Base-by-base conservation (phyloP, 305 asterid species). In the Fraxinus sp. region DNA sequence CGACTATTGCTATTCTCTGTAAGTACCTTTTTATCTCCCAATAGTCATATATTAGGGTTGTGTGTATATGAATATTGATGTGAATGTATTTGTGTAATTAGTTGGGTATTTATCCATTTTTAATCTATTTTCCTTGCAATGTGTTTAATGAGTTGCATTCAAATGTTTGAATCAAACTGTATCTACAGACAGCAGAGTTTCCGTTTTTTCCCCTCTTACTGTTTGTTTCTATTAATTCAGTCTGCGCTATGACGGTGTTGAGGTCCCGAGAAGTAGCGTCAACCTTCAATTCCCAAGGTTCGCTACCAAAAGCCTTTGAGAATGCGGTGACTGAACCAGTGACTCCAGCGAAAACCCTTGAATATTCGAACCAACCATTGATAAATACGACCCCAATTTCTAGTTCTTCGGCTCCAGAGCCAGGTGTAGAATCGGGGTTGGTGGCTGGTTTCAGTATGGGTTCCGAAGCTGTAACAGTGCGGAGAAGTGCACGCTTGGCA, bases 401-500 rank as follows among this genome's bases (percentile, higher is more conserved):
- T 49, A 75, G 79, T 79, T 80, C 89, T 14, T 18, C 75, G 79
- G 76, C 80, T 80, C 79, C 74, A n/a, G 73, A 82, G 14, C 35
- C 71, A 20, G 71, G 78, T 33, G 33, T 80, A 16, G 92, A 88
- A 59, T 81, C 57, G 18, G 85, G 64, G 82, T 72, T 64, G 14
- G 82, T 55, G 72, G 37, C n/a, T 5, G 85, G 83, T 24, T 77
- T 85, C 46, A 7, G 2, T 80, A 18, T 59, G 81, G 87, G 59
- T 59, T 49, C 74, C 74, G 87, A 77, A 78, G 70, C 80, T 77
- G 92, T 87, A 49, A 80, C 73, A 43, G 82, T 77, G 79, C 81
- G 85, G 79, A 91, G 97, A 82, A 95, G 99, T 87, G 88, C 86
- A 77, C 89, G 97, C 20, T 89, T 95, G 89, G 90, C 94, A 55